Conservation (phyloP, 768 basidiomycete genomes). For the Epithele typhae region DNA sequence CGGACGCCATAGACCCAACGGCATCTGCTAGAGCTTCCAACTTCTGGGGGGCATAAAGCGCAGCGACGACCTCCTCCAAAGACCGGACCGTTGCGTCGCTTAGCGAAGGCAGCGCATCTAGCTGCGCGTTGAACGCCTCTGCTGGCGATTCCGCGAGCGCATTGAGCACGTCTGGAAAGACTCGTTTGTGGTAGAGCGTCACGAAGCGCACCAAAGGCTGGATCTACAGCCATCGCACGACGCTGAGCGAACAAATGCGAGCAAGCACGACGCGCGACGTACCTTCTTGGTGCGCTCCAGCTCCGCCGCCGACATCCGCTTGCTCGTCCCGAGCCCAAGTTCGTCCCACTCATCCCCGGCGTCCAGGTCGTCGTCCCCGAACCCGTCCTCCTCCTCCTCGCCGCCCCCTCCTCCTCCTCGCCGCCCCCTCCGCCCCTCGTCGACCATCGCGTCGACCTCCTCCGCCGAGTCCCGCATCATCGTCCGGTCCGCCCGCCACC, state of each 20-base stretch:
- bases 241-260: background rate
- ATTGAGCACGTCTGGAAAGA: constrained; percentile 46
- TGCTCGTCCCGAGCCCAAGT: constrained; percentile 45
- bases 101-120: constrained; percentile 48
- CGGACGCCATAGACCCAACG: constrained; percentile 32
- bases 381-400: constrained; percentile 19
- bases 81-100: constrained; percentile 51
- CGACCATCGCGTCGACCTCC: constrained; percentile 55
- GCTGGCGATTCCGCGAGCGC: constrained; percentile 9
- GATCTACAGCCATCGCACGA: constrained; percentile 36
- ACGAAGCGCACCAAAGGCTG: constrained; percentile 55
- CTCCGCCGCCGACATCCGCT: constrained; percentile 45
- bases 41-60: constrained; percentile 64
- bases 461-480: constrained; percentile 57
- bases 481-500: constrained; percentile 47
- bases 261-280: constrained; percentile 12
- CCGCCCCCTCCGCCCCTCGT: constrained; percentile 31
- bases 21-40: constrained; percentile 35
- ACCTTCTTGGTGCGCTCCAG: constrained; percentile 60
- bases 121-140: constrained; percentile 17
- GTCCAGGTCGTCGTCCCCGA: constrained; percentile 24
- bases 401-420: no score
- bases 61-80: constrained; percentile 64
- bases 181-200: constrained; percentile 57
- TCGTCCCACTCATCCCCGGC: constrained; percentile 45